phyloP scores from a whole-genome alignment of 2,329 filamentous ascomycete genomes.

The Metarhizium humberi region DNA sequence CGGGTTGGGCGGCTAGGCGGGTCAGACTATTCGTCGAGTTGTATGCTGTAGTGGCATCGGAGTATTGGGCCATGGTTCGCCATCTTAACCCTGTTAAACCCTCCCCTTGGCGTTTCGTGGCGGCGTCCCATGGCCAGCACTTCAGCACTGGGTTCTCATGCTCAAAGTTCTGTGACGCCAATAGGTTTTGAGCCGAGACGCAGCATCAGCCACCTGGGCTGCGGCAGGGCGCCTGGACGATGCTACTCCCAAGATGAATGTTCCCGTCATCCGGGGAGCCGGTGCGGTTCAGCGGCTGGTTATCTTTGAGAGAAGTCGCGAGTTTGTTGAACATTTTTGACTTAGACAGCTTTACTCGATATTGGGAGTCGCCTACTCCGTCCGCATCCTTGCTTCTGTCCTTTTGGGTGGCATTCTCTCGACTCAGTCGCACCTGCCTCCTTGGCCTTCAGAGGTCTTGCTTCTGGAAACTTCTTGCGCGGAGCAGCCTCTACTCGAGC shows the following conservation, averaged over 20 bases:
- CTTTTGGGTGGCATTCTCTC: neutral
- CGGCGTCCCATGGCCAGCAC: too few species aligned
- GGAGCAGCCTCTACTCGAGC: neutral
- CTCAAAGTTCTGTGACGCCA: neutral
- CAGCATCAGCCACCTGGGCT: neutral
- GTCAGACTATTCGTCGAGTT: too few species aligned
- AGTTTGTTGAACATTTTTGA: too few species aligned
- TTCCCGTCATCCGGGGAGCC: neutral
- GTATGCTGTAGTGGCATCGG: too few species aligned
- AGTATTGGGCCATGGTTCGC: too few species aligned
- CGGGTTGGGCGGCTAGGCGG: too few species aligned
- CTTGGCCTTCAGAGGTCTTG: neutral
- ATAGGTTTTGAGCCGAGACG: neutral
- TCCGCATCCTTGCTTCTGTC: neutral
- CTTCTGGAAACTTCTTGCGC: neutral
- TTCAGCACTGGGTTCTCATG: too few species aligned
- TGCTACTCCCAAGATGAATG: neutral
- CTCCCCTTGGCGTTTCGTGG: neutral
- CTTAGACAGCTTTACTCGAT: neutral
- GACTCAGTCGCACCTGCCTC: neutral
- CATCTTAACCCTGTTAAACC: too few species aligned
- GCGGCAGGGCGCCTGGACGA: neutral
- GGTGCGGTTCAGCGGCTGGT: neutral
- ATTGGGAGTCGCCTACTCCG: neutral
- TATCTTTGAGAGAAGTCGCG: neutral